Base-by-base conservation (phyloP, 352 stramenopile genomes). In the Globisporangium camurandrum region DNA sequence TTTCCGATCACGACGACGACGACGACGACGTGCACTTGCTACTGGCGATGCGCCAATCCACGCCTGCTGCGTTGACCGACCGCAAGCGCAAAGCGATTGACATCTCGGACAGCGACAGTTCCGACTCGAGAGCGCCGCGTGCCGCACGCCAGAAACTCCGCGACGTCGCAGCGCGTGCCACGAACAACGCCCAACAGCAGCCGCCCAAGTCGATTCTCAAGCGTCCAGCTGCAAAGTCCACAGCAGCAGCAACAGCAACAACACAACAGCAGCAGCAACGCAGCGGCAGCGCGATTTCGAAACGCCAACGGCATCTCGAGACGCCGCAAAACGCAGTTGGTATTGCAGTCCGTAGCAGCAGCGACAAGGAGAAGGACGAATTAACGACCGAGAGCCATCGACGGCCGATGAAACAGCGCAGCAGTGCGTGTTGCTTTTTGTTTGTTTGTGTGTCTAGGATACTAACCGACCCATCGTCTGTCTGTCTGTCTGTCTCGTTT, bases 351-450 rank as follows among this genome's bases (percentile, higher is more conserved):
- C n/a, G 23, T 31, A 49, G 63, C 12, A 11, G 27, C 0, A 64
- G 59, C 17, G 49, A 51, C 16, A 50, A 51, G 22, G 43, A 41
- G 5, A 45, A 31, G 16, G 61, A 54, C 24, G 23, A 19, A 7
- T 9, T 1, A 28, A 70, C 0, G 65, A 78, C 24, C 0, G 80
- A 88, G 26, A n/a, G 53, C 1, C 81, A 92, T 52, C 74, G 75
- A 10, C 75, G 81, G n/a, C 81, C 81, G 0, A 61, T 69, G 19
- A 88, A 92, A 64, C 77, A 84, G 45, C 64, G 62, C 27, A 55
- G 60, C 24, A 55, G 58, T 50, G 22, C 19, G 45, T 34, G 26
- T 16, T 14, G 4, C 14, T 31, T 14, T 17, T 1, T 31, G 20
- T 24, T 7, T 51, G 16, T 38, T 16, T 28, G 11, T 12, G 3